These are phyloP conservation scores for Dryadomyces quercus-mongolicae DNA, from an alignment of 2,329 filamentous ascomycete genomes.

Conservation along the genomic window DNA sequence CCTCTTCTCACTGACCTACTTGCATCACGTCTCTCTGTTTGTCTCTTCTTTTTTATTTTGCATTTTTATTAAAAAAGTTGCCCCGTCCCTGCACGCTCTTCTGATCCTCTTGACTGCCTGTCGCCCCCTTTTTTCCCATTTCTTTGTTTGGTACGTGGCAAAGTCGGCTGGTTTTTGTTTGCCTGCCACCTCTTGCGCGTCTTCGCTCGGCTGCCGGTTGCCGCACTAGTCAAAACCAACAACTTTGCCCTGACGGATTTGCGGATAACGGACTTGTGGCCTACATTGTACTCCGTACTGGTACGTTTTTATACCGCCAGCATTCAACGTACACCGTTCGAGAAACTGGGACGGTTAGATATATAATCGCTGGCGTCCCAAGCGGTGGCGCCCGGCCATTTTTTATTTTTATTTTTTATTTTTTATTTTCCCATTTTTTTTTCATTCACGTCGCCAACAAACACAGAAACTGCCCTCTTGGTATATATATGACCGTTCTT, in stretches of 20 bases:
- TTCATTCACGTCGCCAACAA: neutral
- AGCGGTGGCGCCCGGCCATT: neutral
- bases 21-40: neutral
- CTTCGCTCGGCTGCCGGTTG: neutral
- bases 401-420: neutral
- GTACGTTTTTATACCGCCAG: constrained; percentile 1
- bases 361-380: neutral
- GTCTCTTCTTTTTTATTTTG: neutral
- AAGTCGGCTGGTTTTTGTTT: neutral
- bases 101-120: neutral
- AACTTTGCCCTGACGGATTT: neutral
- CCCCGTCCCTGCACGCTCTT: neutral
- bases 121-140: neutral
- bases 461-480: neutral
- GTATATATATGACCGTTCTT: constrained; percentile 8
- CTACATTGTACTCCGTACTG: neutral
- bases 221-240: constrained; percentile 1
- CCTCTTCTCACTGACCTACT: neutral
- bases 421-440: neutral
- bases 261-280: constrained; percentile 1
- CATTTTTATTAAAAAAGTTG: neutral
- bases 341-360: neutral
- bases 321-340: neutral
- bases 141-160: neutral
- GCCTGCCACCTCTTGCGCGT: neutral